Percentiles rank a stretch among this genome's conserved stretches.
These are phyloP conservation scores for Eimeria praecox DNA, from an alignment of 169 alveolate species.

Conservation along the genomic window DNA sequence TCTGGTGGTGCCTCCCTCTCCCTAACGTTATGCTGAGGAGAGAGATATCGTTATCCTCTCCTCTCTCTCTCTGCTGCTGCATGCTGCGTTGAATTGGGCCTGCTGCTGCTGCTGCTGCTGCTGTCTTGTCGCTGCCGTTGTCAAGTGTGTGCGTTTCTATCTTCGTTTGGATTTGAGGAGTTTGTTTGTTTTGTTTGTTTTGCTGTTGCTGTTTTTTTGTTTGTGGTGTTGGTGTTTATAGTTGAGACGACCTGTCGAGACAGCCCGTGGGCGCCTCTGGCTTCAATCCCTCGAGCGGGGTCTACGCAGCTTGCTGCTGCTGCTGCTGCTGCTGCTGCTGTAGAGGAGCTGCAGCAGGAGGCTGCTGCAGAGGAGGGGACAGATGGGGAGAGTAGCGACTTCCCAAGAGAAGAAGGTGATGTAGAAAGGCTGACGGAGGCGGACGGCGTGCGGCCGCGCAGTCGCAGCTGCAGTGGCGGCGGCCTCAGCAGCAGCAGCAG, in stretches of 20 bases:
- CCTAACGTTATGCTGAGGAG: too few species aligned
- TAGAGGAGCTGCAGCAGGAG: not conserved
- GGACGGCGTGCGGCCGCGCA: constrained; percentile 28
- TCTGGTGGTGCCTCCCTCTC: not conserved
- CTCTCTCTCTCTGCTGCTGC: too few species aligned
- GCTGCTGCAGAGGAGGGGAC: not conserved
- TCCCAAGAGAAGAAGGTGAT: not conserved
- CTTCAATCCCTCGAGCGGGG: constrained; percentile 16
- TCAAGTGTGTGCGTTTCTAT: too few species aligned
- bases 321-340: constrained; percentile 29
- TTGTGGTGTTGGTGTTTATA: constrained; percentile 4
- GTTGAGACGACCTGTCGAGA: constrained; percentile 5
- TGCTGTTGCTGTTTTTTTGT: constrained; percentile 12
- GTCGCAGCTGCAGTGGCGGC: constrained; percentile 53
- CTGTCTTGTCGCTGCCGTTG: too few species aligned
- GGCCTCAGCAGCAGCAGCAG: too few species aligned
- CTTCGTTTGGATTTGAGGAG: not conserved
- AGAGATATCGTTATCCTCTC: too few species aligned
- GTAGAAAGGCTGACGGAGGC: not conserved
- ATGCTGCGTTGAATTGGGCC: too few species aligned
- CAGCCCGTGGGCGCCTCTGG: constrained; percentile 35
- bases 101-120: too few species aligned
- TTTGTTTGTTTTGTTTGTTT: constrained; percentile 3
- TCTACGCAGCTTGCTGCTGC: not conserved
- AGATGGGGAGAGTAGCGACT: not conserved